These are phyloP conservation scores for Amorphotheca resinae DNA, from an alignment of 495 filamentous ascomycete genomes.

Conservation along the genomic window DNA sequence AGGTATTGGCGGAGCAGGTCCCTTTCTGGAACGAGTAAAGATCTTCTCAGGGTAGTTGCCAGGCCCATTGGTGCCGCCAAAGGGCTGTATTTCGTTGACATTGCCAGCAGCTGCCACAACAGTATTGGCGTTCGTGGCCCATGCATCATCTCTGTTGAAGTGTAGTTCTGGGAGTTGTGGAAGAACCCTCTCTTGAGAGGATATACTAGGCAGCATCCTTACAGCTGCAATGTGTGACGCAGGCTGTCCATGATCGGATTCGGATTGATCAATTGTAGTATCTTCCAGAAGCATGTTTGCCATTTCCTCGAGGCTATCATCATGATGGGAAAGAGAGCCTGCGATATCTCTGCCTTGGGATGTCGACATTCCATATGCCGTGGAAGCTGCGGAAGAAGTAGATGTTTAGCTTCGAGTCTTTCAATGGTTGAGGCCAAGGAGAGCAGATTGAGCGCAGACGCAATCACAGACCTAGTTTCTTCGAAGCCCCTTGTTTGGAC, in stretches of 20 bases:
- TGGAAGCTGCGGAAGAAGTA: too few species aligned
- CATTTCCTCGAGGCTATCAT: conserved; percentile 24
- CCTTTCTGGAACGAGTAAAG: not conserved
- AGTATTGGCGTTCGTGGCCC: conserved; percentile 7
- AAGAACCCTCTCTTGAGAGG: not conserved
- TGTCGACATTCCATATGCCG: too few species aligned
- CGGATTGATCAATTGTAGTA: conserved; percentile 8
- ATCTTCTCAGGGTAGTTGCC: not conserved
- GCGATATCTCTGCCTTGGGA: not conserved
- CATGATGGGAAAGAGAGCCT: conserved; percentile 1
- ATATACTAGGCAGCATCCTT: too few species aligned
- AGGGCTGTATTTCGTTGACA: conserved; percentile 1
- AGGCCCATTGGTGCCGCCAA: not conserved
- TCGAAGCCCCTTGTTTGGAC: conserved; percentile 5
- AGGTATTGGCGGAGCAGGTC: conserved; percentile 7
- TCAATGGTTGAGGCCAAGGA: too few species aligned
- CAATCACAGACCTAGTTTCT: conserved; percentile 6
- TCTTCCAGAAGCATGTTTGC: conserved; percentile 23
- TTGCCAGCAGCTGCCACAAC: conserved; percentile 4
- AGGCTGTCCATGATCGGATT: not conserved
- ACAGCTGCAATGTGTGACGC: not conserved
- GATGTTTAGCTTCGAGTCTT: too few species aligned
- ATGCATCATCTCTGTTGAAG: conserved; percentile 12
- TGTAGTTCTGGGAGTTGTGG: conserved; percentile 8
- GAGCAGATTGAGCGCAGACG: too few species aligned